Percentiles rank a stretch among this genome's conserved stretches.
phyloP scores from a whole-genome alignment of 1,284 basidiomycete species.

The Boletus sp. region DNA sequence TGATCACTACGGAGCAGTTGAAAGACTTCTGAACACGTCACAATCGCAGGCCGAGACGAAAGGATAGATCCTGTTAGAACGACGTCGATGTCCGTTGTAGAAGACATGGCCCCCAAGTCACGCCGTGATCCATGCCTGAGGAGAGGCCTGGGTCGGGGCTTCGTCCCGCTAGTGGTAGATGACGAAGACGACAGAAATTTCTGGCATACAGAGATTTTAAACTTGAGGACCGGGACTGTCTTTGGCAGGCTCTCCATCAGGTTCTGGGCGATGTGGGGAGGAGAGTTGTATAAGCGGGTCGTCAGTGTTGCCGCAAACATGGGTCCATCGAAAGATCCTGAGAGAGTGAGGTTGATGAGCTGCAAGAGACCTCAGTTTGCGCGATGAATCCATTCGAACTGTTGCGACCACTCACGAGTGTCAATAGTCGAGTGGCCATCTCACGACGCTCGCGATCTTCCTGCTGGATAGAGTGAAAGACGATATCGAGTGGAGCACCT shows the following conservation, averaged over 20 bases:
- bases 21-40: constrained; percentile 17
- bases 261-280: constrained; percentile 32
- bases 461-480: constrained; percentile 50
- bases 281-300: constrained; percentile 41
- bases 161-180: constrained; percentile 16
- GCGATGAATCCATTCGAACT: background rate
- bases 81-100: constrained; percentile 8
- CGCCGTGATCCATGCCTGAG: constrained; percentile 27
- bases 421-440: constrained; percentile 50
- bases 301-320: constrained; percentile 48
- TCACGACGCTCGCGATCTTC: constrained; percentile 36
- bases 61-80: constrained; percentile 16
- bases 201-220: constrained; percentile 49
- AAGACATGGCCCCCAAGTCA: constrained; percentile 6
- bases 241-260: constrained; percentile 43
- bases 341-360: constrained; percentile 54
- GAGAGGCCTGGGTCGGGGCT: constrained; percentile 34
- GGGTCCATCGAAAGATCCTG: constrained; percentile 44
- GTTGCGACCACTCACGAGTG: constrained; percentile 39
- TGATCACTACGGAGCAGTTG: constrained; percentile 21
- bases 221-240: constrained; percentile 38
- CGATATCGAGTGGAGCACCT: constrained; percentile 52
- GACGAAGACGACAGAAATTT: constrained; percentile 36
- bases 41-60: constrained; percentile 16
- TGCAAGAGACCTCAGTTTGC: constrained; percentile 24